Percentiles rank a stretch among this genome's conserved stretches.
Conservation (phyloP, 164 flowering plant genomes). For the Dillenia suffruticosa region DNA sequence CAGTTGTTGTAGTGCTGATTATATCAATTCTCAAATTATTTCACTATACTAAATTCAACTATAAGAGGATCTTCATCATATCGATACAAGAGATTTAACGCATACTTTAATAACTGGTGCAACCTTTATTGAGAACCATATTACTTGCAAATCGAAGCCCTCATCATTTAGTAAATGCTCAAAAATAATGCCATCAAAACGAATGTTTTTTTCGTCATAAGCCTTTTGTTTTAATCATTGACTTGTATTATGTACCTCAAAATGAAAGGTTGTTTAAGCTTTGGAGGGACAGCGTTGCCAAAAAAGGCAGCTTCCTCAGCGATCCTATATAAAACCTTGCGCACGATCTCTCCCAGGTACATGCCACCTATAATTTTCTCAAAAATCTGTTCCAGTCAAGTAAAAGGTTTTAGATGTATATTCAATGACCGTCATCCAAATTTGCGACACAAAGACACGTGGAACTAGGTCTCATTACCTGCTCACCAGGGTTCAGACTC, state of each 20-base stretch:
- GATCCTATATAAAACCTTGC: conserved; percentile 67
- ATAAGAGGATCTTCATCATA: no score
- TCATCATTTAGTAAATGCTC: no score
- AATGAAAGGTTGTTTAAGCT: conserved; percentile 59
- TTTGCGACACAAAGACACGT: neutral
- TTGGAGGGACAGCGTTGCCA: conserved; percentile 81
- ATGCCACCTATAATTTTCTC: conserved; percentile 94
- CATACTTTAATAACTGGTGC: no score
- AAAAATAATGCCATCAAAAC: no score
- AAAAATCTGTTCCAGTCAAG: conserved; percentile 52
- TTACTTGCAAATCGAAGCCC: no score
- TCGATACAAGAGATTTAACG: no score
- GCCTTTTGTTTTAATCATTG: no score
- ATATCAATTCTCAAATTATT: no score
- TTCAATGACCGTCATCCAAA: neutral
- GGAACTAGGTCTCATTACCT: conserved; percentile 34
- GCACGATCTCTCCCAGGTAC: conserved; percentile 94
- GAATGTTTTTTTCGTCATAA: no score
- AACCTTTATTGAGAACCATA: no score
- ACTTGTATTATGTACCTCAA: conserved; percentile 39
- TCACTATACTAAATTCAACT: no score
- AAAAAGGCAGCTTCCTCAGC: conserved; percentile 94
- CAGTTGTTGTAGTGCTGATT: no score
- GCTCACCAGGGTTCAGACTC: conserved; percentile 86
- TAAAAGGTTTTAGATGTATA: neutral